Base-by-base conservation (phyloP, 148 eudicot genomes). In the Nyssa sinensis region DNA sequence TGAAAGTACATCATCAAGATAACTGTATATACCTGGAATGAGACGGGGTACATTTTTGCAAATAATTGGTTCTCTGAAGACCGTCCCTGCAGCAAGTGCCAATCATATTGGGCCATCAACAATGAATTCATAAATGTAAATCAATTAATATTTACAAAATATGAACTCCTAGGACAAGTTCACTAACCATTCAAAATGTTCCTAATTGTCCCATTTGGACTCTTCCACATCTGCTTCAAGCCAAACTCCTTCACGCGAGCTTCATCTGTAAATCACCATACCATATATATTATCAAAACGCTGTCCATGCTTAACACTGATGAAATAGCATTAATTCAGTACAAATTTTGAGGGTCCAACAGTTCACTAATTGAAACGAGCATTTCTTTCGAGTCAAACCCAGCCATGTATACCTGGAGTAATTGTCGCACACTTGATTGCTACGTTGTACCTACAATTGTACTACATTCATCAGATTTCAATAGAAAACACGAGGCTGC, bases 191-290 rank as follows among this genome's bases (percentile, higher is more conserved):
- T 91, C 77, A 93, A 69, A 77, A 93, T 93, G 76, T 91, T 93
- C 74, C 98, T 91, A 28, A 93, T 91, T 32, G 98, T 93, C 64
- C 98, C 98, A 80, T 93, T 93, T 67, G 98, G 98, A 81, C 98
- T 93, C 84, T 77, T 93, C 98, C 98, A 93, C 98, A 93, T 93
- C 9, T 66, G 70, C 74, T 89, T 93, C 86, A 93, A 81, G 34
- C 55, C 76, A 58, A 93, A 93, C 79, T 93, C 98, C 77, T 82
- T 79, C 53, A 93, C 73, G 80, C 94, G 96, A 35, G 73, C 88
- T 82, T 93, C 98, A 83, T 93, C 97, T 91, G 85, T 68, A 51
- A 71, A 79, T 19, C n/a, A 31, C 39, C 17, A 61, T 8, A 62
- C 1, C 13, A n/a, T 35, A 49, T 5, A 53, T 21, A 67, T 11